These are phyloP conservation scores for Cladorrhinum sp. DNA, from an alignment of 2,329 filamentous ascomycete species.

Conservation along the genomic window DNA sequence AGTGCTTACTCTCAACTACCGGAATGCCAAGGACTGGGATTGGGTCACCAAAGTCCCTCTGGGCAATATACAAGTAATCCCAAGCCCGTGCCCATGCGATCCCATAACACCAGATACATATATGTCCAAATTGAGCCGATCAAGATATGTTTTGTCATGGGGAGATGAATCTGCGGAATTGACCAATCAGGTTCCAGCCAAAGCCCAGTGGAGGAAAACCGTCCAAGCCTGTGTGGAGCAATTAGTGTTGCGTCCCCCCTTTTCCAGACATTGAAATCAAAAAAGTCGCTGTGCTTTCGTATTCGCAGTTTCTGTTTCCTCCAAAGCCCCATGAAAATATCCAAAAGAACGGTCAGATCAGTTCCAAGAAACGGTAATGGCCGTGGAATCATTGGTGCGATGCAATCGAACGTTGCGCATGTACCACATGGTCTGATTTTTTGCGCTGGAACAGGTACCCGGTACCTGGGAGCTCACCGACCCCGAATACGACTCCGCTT, in stretches of 20 bases:
- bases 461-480: conserved; percentile 10
- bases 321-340: neutral
- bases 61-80: too few relatives aligned
- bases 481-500: conserved; percentile 27
- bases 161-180: too few relatives aligned
- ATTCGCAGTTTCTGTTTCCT: neutral
- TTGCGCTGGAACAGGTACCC: conserved; percentile 7
- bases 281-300: neutral
- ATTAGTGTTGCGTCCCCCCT: too few relatives aligned
- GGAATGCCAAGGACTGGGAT: too few relatives aligned
- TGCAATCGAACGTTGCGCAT: neutral
- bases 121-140: too few relatives aligned
- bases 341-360: neutral
- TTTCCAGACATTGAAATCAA: too few relatives aligned
- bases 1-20: too few relatives aligned
- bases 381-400: conserved; percentile 5
- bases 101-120: too few relatives aligned
- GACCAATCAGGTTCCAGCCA: neutral
- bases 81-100: too few relatives aligned
- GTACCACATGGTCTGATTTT: conserved; percentile 1
- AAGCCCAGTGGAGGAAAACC: too few relatives aligned
- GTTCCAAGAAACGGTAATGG: neutral
- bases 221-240: too few relatives aligned
- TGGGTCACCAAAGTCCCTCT: too few relatives aligned
- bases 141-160: neutral